A percentile compares a stretch with the other conserved stretches of the same genome.
phyloP scores from a whole-genome alignment of 176 grass and related monocot species.

The Eleusine coracana region DNA sequence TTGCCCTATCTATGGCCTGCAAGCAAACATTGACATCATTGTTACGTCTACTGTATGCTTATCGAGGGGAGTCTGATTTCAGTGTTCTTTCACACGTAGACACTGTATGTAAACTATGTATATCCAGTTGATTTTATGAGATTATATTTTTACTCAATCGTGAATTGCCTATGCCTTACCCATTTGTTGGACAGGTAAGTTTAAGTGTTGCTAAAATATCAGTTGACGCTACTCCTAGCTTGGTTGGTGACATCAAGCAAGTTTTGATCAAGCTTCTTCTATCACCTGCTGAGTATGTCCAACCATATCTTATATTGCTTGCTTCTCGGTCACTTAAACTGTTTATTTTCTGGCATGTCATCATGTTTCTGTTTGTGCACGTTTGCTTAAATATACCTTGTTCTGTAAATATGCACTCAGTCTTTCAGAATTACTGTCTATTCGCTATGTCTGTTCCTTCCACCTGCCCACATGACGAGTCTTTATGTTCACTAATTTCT shows the following conservation, averaged over 20 bases:
- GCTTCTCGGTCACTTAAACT: conserved; percentile 26
- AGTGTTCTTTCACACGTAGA: conserved; percentile 76
- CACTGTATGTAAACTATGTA: conserved; percentile 54
- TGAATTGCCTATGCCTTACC: conserved; percentile 26
- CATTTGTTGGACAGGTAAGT: conserved; percentile 54
- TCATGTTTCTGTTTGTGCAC: conserved; percentile 10
- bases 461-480: conserved; percentile 6
- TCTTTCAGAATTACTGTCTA: background rate
- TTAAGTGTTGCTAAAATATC: conserved; percentile 62
- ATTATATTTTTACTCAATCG: conserved; percentile 9
- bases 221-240: conserved; percentile 69
- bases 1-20: conserved; percentile 67
- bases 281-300: conserved; percentile 67
- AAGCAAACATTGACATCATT: conserved; percentile 76
- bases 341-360: conserved; percentile 14
- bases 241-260: conserved; percentile 62
- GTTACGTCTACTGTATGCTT: conserved; percentile 69
- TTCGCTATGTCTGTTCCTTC: background rate
- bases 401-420: conserved; percentile 11
- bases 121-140: background rate
- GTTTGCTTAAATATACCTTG: conserved; percentile 27
- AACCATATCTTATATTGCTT: conserved; percentile 27
- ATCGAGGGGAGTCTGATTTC: conserved; percentile 62
- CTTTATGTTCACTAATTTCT: background rate
- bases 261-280: conserved; percentile 80